A percentile compares a stretch with the other conserved stretches of the same genome.
Evolutionary conservation across 495 filamentous ascomycete species (phyloP).

Genomic region (Endocarpon pusillum): DNA sequence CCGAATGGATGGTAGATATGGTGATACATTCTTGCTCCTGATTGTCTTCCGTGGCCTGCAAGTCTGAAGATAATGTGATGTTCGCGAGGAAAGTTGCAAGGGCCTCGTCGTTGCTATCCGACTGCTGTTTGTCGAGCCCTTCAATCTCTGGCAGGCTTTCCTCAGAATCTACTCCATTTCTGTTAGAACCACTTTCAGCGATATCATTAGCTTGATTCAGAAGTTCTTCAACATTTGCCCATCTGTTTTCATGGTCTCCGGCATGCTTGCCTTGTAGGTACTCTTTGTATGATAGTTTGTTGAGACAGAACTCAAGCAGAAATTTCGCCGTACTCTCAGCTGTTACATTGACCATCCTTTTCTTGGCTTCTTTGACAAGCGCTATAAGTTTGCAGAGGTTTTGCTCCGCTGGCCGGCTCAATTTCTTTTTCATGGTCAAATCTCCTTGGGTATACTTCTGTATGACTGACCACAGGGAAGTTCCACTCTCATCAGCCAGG

Average conservation of each 20-base stretch:
- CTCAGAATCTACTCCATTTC: conserved; percentile 23
- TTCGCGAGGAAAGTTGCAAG: conserved; percentile 79
- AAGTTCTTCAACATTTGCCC: conserved; percentile 87
- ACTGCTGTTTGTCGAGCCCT: conserved; percentile 48
- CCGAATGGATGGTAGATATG: conserved; percentile 91
- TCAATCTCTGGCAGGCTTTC: conserved; percentile 63
- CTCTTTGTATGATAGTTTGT: conserved; percentile 53
- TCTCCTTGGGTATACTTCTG: conserved; percentile 53
- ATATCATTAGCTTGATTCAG: conserved; percentile 58
- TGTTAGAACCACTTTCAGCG: conserved; percentile 7
- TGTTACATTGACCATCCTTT: conserved; percentile 33
- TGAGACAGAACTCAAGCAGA: conserved; percentile 58
- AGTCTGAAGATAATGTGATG: conserved; percentile 67
- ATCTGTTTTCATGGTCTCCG: conserved; percentile 63
- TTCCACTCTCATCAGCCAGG: conserved; percentile 50
- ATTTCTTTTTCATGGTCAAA: conserved; percentile 43
- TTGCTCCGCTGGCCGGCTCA: conserved; percentile 51
- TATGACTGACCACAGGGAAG: conserved; percentile 59
- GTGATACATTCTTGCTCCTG: conserved; percentile 49
- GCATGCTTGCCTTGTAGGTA: conserved; percentile 53
- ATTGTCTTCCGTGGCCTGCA: conserved; percentile 33
- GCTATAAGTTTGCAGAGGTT: conserved; percentile 41
- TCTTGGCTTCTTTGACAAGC: conserved; percentile 41
- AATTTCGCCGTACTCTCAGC: conserved; percentile 40
- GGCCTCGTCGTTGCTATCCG: conserved; percentile 39